Base-by-base conservation (phyloP, 2,329 filamentous ascomycete species). In the Aschersonia sp. region DNA sequence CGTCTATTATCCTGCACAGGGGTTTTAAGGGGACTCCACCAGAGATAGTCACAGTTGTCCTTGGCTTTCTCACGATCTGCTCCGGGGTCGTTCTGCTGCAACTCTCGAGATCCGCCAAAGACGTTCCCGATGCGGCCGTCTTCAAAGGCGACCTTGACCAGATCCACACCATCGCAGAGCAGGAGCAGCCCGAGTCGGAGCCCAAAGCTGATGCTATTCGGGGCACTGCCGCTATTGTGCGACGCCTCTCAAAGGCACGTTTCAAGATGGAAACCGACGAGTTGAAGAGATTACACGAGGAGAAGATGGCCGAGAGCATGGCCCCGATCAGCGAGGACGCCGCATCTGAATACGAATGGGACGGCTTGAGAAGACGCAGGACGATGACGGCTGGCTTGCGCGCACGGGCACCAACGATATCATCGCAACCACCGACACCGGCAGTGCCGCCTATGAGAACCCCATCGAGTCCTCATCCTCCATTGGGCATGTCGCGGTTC, bases 61-160 rank as follows among this genome's bases (percentile, higher is more conserved):
- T 94, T 69, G 92, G 92, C 1, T 98, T 98, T 67, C 68, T 98
- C 41, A 83, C 85, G 51, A 98, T 98, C 52, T 98, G 92, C 63
- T 76, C 88, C 0, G 92, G 92, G 1, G 92, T 97, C 5, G 83
- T 97, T 1, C 68, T 98, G 6, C 69, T 98, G 8, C 92, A 98
- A 61, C 77, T 98, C n/a, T 96, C 92, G 46, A 97, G 97, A 63
- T 96, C 90, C 0, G 87, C 92, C 56, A 98, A 97, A 61, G 90
- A 98, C 59, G 90, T 98, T 0, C 92, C 92, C 6, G 92, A 97
- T 61, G 75, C 87, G 0, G 88, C 89, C 33, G 81, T 98, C 40
- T 95, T 98, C 70, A 81, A 81, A 48, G 92, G 90, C 43, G 88
- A 97, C 59, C 75, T 98, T 46, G 85, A 97, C 58, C 90, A 98